phyloP scores from a whole-genome alignment of 2,329 filamentous ascomycete species.

The Paecilomyces dactylethromorphus region DNA sequence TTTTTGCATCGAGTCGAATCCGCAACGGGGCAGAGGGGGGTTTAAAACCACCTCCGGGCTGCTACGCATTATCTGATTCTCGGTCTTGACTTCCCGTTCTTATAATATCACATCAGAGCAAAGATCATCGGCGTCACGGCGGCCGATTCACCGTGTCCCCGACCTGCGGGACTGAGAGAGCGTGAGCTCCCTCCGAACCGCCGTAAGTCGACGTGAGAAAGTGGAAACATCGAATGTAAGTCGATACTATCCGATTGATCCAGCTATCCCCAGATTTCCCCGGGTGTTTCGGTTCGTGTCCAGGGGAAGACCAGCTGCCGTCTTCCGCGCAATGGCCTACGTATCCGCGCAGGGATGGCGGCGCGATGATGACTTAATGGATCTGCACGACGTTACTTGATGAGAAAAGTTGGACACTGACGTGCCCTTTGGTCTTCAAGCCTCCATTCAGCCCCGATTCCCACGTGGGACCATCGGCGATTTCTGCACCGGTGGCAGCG shows the following conservation, averaged over 20 bases:
- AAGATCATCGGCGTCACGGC: not conserved
- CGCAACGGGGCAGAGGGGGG: not conserved
- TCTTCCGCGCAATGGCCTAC: too few relatives aligned
- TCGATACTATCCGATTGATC: too few relatives aligned
- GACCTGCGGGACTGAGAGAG: not conserved
- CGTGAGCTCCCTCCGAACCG: too few relatives aligned
- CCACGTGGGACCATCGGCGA: not conserved
- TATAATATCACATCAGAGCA: not conserved
- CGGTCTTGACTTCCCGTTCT: not conserved
- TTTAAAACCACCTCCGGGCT: not conserved
- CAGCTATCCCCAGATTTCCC: too few relatives aligned
- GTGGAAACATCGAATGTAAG: too few relatives aligned
- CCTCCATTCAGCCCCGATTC: not conserved
- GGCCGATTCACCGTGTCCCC: slow-evolving; percentile 2
- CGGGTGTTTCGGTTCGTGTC: too few relatives aligned
- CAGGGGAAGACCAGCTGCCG: too few relatives aligned
- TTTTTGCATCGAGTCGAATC: not conserved
- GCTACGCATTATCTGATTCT: not conserved
- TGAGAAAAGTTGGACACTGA: not conserved
- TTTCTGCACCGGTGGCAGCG: not conserved
- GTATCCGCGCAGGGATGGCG: too few relatives aligned
- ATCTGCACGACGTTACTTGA: not conserved
- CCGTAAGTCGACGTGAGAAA: too few relatives aligned
- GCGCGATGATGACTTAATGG: not conserved
- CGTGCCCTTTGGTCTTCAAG: not conserved